Base-by-base conservation (phyloP, 2,329 filamentous ascomycete species). In the Fusarium napiforme region DNA sequence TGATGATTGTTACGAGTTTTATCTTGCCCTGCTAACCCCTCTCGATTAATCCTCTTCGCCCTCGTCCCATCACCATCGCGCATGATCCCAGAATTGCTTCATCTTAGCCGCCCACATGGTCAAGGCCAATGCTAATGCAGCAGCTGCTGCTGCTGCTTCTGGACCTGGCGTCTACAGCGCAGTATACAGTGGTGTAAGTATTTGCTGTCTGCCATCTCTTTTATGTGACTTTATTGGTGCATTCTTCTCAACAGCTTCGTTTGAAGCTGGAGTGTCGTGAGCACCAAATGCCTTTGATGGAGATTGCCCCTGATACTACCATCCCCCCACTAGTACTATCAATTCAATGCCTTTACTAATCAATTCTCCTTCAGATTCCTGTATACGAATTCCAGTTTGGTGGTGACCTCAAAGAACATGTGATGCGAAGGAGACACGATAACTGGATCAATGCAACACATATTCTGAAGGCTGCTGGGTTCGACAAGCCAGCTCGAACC, bases 401-500 rank as follows among this genome's bases (percentile, higher is more conserved):
- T 40, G 87, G 87, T 75, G 94, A 97, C 80, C 80, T 91, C 37
- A 91, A 92, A 80, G 89, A 93, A 78, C 94, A 98, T 93, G 93
- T 98, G 74, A 99, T 99, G 96, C 93, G 96, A 82, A 91, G 96
- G 57, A 91, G 96, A 68, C 89, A 91, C 60, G 96, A 99, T 82
- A 91, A 98, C 83, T 99, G 96, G 95, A 96, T 99, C 85, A 99
- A 99, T 86, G 96, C 96, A n/a, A 99, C 96, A 60, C 96, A 99
- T 81, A 98, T 99, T 68, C 86, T 99, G 55, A 99, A 99, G 81
- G 94, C 97, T 45, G 96, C 96, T 71, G 96, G 96, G 63, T 97
- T 97, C 80, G 96, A 99, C 83, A 99, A 99, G 83, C 96, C 96
- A 6, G 94, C 96, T 18, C 89, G 96, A 80, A 99, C 96, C 45